Conservation (phyloP, 768 basidiomycete genomes). For the Infundibulicybe gibba region DNA sequence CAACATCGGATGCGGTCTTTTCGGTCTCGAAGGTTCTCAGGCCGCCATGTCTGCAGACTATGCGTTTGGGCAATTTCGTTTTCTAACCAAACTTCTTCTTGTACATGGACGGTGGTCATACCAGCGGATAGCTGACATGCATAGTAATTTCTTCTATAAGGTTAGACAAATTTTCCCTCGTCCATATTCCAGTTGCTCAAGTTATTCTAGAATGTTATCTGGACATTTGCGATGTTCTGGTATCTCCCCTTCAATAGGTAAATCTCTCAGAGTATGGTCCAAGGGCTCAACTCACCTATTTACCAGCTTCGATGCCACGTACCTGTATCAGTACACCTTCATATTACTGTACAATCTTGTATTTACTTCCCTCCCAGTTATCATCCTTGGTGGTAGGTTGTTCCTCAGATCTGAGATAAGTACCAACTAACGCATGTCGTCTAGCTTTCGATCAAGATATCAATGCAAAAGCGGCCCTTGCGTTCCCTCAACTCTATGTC, state of each 20-base stretch:
- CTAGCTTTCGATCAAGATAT: conserved; percentile 94
- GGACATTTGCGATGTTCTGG: conserved; percentile 95
- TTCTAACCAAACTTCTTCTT: conserved; percentile 84
- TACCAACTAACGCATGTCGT: conserved; percentile 5
- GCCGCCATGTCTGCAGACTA: conserved; percentile 99
- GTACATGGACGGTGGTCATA: conserved; percentile 99
- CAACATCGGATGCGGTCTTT: conserved; percentile 93
- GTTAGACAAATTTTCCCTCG: conserved; percentile 30
- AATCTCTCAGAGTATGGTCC: conserved; percentile 16
- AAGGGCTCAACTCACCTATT: conserved; percentile 5
- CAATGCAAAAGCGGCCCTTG: conserved; percentile 83
- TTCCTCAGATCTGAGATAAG: conserved; percentile 1
- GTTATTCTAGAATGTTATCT: conserved; percentile 71
- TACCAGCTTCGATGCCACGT: conserved; percentile 86
- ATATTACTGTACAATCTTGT: conserved; percentile 87
- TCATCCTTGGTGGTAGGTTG: conserved; percentile 75
- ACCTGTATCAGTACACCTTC: conserved; percentile 93
- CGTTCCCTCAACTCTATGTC: conserved; percentile 94
- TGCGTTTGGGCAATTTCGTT: conserved; percentile 96
- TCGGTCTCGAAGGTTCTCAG: conserved; percentile 94
- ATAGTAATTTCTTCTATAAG: conserved; percentile 98
- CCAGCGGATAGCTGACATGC: conserved; percentile 94
- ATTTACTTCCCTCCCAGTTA: conserved; percentile 93
- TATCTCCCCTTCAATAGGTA: conserved; percentile 86
- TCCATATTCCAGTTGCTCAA: not conserved